Conservation (phyloP, 352 stramenopile species). For the Phytophthora sp. region DNA sequence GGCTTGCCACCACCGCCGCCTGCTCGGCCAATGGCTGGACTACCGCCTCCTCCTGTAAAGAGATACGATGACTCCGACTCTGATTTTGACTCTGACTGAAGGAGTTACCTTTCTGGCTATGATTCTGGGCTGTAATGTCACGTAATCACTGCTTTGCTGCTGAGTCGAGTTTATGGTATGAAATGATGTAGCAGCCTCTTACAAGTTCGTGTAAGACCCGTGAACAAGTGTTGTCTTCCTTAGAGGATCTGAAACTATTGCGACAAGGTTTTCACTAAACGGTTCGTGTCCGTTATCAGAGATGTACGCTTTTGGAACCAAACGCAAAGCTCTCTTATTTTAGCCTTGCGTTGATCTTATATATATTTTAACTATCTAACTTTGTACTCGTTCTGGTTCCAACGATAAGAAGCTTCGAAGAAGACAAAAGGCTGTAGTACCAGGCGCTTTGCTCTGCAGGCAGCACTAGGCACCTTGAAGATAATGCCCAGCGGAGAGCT, state of each 20-base stretch:
- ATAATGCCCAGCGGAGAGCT: constrained; percentile 23
- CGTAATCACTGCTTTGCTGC: not conserved
- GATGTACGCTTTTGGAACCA: not conserved
- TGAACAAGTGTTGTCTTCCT: too few species aligned
- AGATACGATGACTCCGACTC: constrained; percentile 48
- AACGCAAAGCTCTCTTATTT: not conserved
- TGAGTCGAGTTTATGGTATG: not conserved
- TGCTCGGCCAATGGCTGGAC: constrained; percentile 34
- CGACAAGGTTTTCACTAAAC: not conserved
- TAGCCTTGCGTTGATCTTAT: constrained; percentile 1
- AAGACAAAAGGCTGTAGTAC: not conserved
- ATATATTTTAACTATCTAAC: constrained; percentile 14
- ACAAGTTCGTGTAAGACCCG: not conserved
- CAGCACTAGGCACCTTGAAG: not conserved
- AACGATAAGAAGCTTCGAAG: not conserved
- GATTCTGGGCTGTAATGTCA: constrained; percentile 7
- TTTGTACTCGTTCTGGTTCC: constrained; percentile 9
- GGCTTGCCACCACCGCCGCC: constrained; percentile 33
- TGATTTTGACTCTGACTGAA: constrained; percentile 70
- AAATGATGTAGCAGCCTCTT: not conserved
- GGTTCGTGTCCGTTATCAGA: constrained; percentile 12
- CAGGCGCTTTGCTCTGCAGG: not conserved
- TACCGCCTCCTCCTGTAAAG: constrained; percentile 53
- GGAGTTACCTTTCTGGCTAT: not conserved
- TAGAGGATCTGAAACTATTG: not conserved